phyloP scores from a whole-genome alignment of 2,329 filamentous ascomycete species.

The Epichloe bromicola region DNA sequence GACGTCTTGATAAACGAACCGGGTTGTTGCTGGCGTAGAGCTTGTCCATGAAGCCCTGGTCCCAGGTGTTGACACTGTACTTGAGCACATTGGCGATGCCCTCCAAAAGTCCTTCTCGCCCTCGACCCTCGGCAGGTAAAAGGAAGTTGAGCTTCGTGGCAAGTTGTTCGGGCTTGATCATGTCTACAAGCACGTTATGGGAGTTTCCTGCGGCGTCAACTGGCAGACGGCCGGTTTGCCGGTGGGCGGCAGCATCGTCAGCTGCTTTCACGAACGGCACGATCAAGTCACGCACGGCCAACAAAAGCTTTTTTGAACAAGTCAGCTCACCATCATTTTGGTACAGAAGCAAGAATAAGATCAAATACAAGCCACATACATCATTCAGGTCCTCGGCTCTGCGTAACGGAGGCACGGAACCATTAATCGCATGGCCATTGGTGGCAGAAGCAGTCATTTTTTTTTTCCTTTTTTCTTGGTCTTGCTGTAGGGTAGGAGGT shows the following conservation, averaged over 20 bases:
- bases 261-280: constrained; percentile 59
- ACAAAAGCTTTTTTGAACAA: constrained; percentile 42
- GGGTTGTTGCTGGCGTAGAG: constrained; percentile 85
- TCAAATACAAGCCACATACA: constrained; percentile 10
- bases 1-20: constrained; percentile 26
- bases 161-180: constrained; percentile 44
- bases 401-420: constrained; percentile 13
- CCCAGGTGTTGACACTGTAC: constrained; percentile 97
- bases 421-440: constrained; percentile 9
- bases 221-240: constrained; percentile 35
- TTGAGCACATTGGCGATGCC: constrained; percentile 58
- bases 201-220: constrained; percentile 24
- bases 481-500: background rate
- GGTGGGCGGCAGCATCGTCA: constrained; percentile 45
- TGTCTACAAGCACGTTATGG: constrained; percentile 50
- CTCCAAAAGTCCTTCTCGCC: constrained; percentile 61
- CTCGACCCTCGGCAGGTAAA: constrained; percentile 45
- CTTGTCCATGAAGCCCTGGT: constrained; percentile 93
- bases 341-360: background rate
- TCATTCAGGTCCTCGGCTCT: constrained; percentile 21
- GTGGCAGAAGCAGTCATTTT: background rate
- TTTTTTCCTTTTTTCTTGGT: background rate
- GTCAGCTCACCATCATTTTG: background rate
- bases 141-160: constrained; percentile 42
- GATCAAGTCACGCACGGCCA: constrained; percentile 53